Evolutionary conservation across 306 rosid genomes (phyloP), one percentile per base, ranked within the genome.

Genomic region (Gynostemma pentaphyllum): DNA sequence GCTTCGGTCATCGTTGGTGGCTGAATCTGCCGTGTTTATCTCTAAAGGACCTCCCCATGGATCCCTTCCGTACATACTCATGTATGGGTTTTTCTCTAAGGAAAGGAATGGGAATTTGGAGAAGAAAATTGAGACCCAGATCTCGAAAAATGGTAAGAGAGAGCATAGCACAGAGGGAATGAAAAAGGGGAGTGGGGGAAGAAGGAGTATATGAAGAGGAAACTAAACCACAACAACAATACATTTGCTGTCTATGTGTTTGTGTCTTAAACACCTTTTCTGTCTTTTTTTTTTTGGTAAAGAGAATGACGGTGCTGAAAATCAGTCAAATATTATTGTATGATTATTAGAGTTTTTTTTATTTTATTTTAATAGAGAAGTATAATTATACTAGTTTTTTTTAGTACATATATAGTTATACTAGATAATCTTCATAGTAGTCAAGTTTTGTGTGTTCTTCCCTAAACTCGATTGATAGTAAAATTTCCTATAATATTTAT

Each of bases 41-140:
- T 94, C 99, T 59, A 94, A 53, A 7, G 99, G 97, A 0, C 97
- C 97, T 2, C 99, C 99, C 99, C 99, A 94, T 0, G 99, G 97
- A 79, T 94, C 97, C 73, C 99, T 78, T 0, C 95, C 96, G 82
- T 86, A 88, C 96, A 92, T 87, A 13, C 77, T 82, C 53, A 24
- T 69, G 18, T 2, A 11, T 12, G 29, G 40, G 39, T 36, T 61
- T 36, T 29, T 21, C 50, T 39, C 19, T 16, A 60, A 22, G 34
- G 1, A 60, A 15, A 53, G 23, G 64, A 60, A 13, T 12, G 48
- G 7, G 18, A 57, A 36, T 10, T 1, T 16, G 10, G 2, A 9
- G 13, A 37, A 27, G 7, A 60, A 12, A 4, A 39, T 3, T 3
- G 0, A 36, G 22, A 11, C 6, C 34, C 66, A 39, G 66, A 60